A percentile compares a stretch with the other conserved stretches of the same genome.
Conservation (phyloP, 495 filamentous ascomycete genomes). For the Neurospora tetrasperma region DNA sequence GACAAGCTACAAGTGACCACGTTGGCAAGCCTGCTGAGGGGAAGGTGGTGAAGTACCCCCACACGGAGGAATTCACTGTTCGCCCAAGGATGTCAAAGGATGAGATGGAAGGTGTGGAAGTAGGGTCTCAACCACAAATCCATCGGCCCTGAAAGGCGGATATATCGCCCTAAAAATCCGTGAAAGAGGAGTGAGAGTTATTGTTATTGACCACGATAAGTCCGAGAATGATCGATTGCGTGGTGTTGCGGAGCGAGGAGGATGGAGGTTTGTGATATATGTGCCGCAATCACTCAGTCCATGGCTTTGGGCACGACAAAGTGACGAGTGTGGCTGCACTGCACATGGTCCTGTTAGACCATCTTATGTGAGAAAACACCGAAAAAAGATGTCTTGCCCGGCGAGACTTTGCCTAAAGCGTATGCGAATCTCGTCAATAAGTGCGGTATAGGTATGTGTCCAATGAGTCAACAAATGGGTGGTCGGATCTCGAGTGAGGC, state of each 20-base stretch:
- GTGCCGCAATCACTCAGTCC: neutral
- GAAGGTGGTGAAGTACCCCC: neutral
- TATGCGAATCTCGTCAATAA: neutral
- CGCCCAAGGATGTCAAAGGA: neutral
- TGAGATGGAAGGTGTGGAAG: neutral
- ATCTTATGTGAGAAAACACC: neutral
- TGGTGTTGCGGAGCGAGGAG: neutral
- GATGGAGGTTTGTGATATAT: neutral
- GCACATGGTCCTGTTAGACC: neutral
- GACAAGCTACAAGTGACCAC: no score
- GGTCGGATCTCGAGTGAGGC: neutral
- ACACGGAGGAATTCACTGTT: neutral
- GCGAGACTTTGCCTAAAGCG: neutral
- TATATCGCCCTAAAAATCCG: neutral
- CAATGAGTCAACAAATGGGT: neutral
- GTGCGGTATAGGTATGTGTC: neutral
- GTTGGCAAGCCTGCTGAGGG: neutral
- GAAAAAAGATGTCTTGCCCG: neutral
- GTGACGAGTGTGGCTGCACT: neutral
- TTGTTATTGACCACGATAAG: neutral
- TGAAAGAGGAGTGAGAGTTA: neutral
- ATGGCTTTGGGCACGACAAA: neutral
- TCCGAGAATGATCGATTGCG: neutral
- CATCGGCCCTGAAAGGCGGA: neutral
- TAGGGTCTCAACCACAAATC: no score